A percentile compares a stretch with the other conserved stretches of the same genome.
phyloP scores from a whole-genome alignment of 805 yeast species.

The Scheffersomyces ergatensis region DNA sequence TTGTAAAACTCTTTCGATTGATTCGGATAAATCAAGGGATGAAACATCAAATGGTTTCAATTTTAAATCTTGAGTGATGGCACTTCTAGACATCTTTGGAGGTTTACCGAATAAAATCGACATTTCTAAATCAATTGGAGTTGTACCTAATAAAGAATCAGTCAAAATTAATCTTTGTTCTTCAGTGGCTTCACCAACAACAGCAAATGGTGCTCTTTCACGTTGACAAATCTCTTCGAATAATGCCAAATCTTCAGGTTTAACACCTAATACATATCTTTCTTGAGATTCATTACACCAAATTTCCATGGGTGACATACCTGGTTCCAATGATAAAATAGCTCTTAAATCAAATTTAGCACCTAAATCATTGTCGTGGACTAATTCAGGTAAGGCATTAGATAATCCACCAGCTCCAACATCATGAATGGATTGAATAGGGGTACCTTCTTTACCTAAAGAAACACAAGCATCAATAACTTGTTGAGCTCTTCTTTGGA shows the following conservation, averaged over 20 bases:
- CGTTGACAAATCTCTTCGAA: constrained; percentile 84
- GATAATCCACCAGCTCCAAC: constrained; percentile 99
- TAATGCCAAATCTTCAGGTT: constrained; percentile 66
- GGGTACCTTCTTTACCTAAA: constrained; percentile 60
- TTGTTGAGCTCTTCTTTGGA: constrained; percentile 98
- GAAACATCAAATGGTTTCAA: constrained; percentile 40
- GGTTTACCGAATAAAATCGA: constrained; percentile 93
- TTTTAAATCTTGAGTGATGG: constrained; percentile 58
- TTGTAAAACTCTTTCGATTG: constrained; percentile 77
- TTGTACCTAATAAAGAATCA: constrained; percentile 71
- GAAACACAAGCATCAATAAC: constrained; percentile 94
- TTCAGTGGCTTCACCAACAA: constrained; percentile 89
- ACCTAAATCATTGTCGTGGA: constrained; percentile 95
- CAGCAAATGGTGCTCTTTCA: constrained; percentile 95
- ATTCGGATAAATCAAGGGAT: constrained; percentile 49
- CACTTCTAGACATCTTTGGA: constrained; percentile 86
- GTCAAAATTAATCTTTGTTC: constrained; percentile 81
- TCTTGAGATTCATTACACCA: constrained; percentile 99
- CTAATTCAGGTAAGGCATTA: constrained; percentile 95
- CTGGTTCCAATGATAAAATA: constrained; percentile 87
- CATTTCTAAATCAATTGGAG: constrained; percentile 96
- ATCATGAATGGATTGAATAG: constrained; percentile 94
- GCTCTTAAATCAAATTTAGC: constrained; percentile 90
- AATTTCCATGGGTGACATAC: constrained; percentile 99
- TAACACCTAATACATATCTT: constrained; percentile 91